Evolutionary conservation across 768 basidiomycete genomes (phyloP), one percentile per base, ranked within the genome.

Genomic region (Boletus rex-veris): DNA sequence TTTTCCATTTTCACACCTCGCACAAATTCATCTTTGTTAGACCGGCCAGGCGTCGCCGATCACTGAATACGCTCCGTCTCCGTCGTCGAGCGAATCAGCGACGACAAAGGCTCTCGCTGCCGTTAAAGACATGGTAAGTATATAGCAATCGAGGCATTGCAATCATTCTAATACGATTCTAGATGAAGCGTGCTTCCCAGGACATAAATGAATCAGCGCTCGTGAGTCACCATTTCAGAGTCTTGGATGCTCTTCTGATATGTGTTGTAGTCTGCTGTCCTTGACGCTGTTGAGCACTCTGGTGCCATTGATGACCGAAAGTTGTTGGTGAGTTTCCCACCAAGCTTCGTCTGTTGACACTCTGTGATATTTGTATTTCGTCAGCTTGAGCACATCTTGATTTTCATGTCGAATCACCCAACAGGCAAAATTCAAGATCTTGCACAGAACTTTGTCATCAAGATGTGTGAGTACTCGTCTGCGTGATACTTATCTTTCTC

Each of bases 221-320:
- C 10, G 69, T 71, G 7, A 53, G 66, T 62, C 3, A 0, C 4
- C 3, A 21, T 3, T 7, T 9, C 1, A 2, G 5, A n/a, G 18
- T 15, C 15, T 30, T 21, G 2, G 15, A 16, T 24, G 21, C 7
- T 40, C 19, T 21, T 35, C 28, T 15, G 2, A 51, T 18, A 12
- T 42, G 7, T 33, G 15, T 48, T 44, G 12, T 45, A 90, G 88
- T 67, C 81, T 6, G 75, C 85, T 4, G 69, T 82, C 8, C 68
- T 87, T n/a, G 88, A 92, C 63, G 68, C 75, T 2, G 62, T 90
- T 39, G 74, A 74, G 35, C 78, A 91, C 63, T 72, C 74, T 11
- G 82, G 83, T 46, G 74, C 80, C 8, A 72, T 91, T 19, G 87
- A 93, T 69, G 90, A 93, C 63, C 78, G 90, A 48, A 87, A 90